phyloP scores from a whole-genome alignment of 1,139 yeast genomes.

The Arxiozyma telluris region DNA sequence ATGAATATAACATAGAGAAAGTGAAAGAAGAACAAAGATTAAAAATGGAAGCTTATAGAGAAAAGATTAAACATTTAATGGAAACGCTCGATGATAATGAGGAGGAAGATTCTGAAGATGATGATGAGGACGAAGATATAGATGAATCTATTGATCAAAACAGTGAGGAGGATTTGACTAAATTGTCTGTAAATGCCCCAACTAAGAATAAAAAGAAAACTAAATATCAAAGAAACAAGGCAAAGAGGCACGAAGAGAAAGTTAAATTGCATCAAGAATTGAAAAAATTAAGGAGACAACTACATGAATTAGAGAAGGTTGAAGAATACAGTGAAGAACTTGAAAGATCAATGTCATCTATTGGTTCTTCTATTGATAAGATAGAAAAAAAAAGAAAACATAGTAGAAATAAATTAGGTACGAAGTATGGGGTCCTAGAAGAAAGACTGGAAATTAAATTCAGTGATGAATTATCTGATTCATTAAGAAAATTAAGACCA shows the following conservation, averaged over 20 bases:
- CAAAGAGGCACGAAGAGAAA: conserved; percentile 56
- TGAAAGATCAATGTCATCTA: background rate
- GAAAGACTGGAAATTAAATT: conserved; percentile 77
- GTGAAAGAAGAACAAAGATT: conserved; percentile 57
- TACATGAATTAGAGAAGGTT: conserved; percentile 50
- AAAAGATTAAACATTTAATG: conserved; percentile 56
- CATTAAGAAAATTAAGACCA: conserved; percentile 74
- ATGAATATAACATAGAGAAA: conserved; percentile 60
- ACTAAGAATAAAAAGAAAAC: conserved; percentile 67
- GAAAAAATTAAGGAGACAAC: conserved; percentile 46
- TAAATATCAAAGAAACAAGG: conserved; percentile 63
- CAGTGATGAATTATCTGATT: conserved; percentile 79
- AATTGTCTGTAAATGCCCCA: conserved; percentile 65
- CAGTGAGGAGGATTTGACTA: conserved; percentile 31
- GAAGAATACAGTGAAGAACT: conserved; percentile 41
- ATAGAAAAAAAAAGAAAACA: conserved; percentile 26
- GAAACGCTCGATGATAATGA: conserved; percentile 52
- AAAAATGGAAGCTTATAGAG: conserved; percentile 51
- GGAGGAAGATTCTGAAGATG: conserved; percentile 33
- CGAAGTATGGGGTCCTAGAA: conserved; percentile 51
- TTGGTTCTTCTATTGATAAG: conserved; percentile 1
- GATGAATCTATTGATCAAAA: conserved; percentile 34
- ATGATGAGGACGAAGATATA: conserved; percentile 33
- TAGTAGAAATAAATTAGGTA: conserved; percentile 36
- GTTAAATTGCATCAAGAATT: conserved; percentile 48